These are phyloP conservation scores for Yamadazyma conglobata DNA, from an alignment of 1,139 yeast species.

Conservation along the genomic window DNA sequence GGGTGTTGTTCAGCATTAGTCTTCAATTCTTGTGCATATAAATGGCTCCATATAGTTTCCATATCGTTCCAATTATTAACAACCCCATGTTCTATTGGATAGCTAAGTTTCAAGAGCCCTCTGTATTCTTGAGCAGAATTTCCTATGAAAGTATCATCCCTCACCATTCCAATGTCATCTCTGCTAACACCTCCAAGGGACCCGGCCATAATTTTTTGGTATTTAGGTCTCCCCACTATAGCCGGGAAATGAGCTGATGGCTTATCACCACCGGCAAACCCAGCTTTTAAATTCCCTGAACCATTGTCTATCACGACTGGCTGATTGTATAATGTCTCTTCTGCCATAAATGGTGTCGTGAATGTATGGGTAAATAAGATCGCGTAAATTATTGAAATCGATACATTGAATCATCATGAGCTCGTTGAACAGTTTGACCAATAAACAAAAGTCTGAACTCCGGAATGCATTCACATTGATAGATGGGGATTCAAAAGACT, in stretches of 20 bases:
- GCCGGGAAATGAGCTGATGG: constrained; percentile 57
- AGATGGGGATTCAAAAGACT: constrained; percentile 81
- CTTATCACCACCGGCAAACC: constrained; percentile 87
- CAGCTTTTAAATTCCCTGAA: constrained; percentile 84
- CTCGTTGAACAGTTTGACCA: constrained; percentile 38
- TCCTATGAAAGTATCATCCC: constrained; percentile 59
- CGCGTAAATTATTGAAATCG: no score
- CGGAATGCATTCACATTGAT: constrained; percentile 55
- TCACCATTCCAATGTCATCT: constrained; percentile 12
- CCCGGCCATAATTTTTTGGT: constrained; percentile 82
- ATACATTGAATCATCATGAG: constrained; percentile 16
- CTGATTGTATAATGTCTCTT: constrained; percentile 54
- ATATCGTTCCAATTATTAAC: constrained; percentile 86
- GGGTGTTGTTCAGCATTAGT: constrained; percentile 51
- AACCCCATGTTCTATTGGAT: constrained; percentile 80
- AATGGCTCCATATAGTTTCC: constrained; percentile 70
- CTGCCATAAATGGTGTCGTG: no score
- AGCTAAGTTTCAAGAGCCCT: constrained; percentile 64
- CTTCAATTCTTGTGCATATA: constrained; percentile 58
- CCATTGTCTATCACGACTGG: constrained; percentile 94
- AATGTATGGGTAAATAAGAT: no score
- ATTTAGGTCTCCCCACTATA: constrained; percentile 79
- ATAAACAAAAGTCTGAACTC: constrained; percentile 41
- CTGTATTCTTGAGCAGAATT: constrained; percentile 67
- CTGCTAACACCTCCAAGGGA: constrained; percentile 25